Base-by-base conservation (phyloP, 805 yeast genomes). In the Komagataella ulmi region DNA sequence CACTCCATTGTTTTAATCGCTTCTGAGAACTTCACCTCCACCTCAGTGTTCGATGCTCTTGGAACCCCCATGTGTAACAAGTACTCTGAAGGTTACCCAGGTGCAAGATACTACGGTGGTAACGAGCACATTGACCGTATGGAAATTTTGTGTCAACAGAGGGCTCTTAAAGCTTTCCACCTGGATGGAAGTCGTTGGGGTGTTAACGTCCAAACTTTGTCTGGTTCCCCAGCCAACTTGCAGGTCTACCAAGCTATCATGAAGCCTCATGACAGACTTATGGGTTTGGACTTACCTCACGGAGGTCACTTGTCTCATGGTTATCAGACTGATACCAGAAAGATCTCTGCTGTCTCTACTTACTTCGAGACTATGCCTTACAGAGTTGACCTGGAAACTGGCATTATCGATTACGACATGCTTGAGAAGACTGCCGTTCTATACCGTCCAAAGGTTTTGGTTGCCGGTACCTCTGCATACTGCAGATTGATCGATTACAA, bases 241-340 rank as follows among this genome's bases (percentile, higher is more conserved):
- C 91, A 93, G 68, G 98, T 90, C 48, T 93, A 93, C 74, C 90
- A 88, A 66, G 97, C 98, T 46, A 74, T 93, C 58, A 80, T 93
- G 85, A 87, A 86, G 64, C 95, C 93, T 55, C 96, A 89, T 65
- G 99, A 91, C 62, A 85, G 99, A 72, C 73, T 93, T 61, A 93
- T 93, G 99, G 99, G 99, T 61, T 80, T 93, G 59, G 97, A 91
- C 65, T 77, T 93, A 65, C 99, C 99, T 60, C 98, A 93, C 64
- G 99, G 99, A 64, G 99, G 99, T 62, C 99, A 93, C 70, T 78
- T 93, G 69, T 88, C 97, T 52, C 99, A 93, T 71, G 99, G 99
- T 60, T 93, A 93, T 74, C 98, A 93, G 70, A 91, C 98, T 53
- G 89, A 84, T 62, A 74, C 88, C 60, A 80, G 91, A 70, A 90